Evolutionary conservation across 176 grass and related monocot species (phyloP).

Genomic region (Eremochloa ophiuroides): DNA sequence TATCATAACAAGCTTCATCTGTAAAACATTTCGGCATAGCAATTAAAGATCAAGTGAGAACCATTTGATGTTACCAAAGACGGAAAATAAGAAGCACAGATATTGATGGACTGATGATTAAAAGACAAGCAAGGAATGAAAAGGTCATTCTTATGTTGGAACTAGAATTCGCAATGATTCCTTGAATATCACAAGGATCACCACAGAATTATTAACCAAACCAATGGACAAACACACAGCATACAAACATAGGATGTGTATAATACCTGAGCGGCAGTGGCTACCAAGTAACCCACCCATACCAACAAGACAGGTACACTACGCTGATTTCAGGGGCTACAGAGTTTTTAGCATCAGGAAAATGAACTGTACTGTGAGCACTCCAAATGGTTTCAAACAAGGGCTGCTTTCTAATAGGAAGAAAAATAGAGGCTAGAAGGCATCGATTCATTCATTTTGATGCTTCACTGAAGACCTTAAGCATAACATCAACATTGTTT

Average conservation of each 20-base stretch:
- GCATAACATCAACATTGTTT: background rate
- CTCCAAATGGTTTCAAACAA: slow-evolving; percentile 1
- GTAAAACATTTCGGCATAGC: background rate
- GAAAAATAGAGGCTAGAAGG: background rate
- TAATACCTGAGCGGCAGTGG: too few relatives aligned
- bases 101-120: background rate
- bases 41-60: background rate
- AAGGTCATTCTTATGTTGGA: slow-evolving; percentile 4
- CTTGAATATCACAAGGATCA: background rate
- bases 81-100: background rate
- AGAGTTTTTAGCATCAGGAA: slow-evolving; percentile 5
- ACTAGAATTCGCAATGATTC: background rate
- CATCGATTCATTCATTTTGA: slow-evolving; percentile 1
- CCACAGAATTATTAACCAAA: background rate
- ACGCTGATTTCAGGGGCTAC: background rate
- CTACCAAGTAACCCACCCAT: background rate
- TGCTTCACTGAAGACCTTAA: background rate
- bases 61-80: slow-evolving; percentile 6
- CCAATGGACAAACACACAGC: background rate
- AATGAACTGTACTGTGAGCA: background rate
- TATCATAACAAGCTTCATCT: background rate
- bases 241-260: background rate
- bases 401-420: background rate
- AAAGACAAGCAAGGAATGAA: background rate
- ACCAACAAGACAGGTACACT: background rate